A percentile compares a stretch with the other conserved stretches of the same genome.
phyloP scores from a whole-genome alignment of 2,329 filamentous ascomycete species.

The Microcyclospora pomicola region DNA sequence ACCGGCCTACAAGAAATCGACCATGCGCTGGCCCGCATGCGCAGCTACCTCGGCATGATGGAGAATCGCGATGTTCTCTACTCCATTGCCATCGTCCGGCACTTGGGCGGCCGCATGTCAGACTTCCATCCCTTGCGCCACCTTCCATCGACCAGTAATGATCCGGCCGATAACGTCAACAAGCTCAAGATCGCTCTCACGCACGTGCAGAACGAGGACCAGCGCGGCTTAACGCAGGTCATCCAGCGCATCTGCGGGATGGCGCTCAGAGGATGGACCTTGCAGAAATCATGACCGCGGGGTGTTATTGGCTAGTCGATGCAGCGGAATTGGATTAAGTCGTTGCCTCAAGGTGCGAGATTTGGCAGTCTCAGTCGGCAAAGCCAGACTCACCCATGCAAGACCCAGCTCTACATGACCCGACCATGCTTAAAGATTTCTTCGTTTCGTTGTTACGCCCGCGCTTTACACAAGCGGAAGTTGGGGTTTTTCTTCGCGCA shows the following conservation, averaged over 20 bases:
- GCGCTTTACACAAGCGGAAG: too few species aligned
- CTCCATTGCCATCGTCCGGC: slow-evolving; percentile 67
- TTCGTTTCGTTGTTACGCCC: too few species aligned
- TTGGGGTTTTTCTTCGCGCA: too few species aligned
- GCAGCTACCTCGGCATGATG: slow-evolving; percentile 58
- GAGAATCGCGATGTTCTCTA: slow-evolving; percentile 88
- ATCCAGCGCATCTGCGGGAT: slow-evolving; percentile 36
- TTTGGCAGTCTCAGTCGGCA: too few species aligned
- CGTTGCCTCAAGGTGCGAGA: too few species aligned
- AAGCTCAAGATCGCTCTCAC: slow-evolving; percentile 36
- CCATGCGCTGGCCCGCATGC: slow-evolving; percentile 49
- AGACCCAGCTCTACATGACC: too few species aligned
- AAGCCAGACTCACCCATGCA: too few species aligned
- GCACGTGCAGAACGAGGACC: slow-evolving; percentile 35
- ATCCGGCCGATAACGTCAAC: slow-evolving; percentile 27
- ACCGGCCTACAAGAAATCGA: slow-evolving; percentile 49
- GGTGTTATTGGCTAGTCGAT: too few species aligned
- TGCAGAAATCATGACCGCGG: slow-evolving; percentile 19
- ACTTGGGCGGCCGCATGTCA: slow-evolving; percentile 49
- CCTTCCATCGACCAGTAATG: slow-evolving; percentile 13
- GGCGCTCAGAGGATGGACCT: slow-evolving; percentile 31
- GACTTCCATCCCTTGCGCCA: slow-evolving; percentile 25
- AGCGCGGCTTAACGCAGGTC: slow-evolving; percentile 33
- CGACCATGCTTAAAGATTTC: too few species aligned
- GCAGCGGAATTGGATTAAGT: too few species aligned